A percentile compares a stretch with the other conserved stretches of the same genome.
These are phyloP conservation scores for Colletotrichum chlorophyti DNA, from an alignment of 2,329 filamentous ascomycete genomes.

Conservation along the genomic window DNA sequence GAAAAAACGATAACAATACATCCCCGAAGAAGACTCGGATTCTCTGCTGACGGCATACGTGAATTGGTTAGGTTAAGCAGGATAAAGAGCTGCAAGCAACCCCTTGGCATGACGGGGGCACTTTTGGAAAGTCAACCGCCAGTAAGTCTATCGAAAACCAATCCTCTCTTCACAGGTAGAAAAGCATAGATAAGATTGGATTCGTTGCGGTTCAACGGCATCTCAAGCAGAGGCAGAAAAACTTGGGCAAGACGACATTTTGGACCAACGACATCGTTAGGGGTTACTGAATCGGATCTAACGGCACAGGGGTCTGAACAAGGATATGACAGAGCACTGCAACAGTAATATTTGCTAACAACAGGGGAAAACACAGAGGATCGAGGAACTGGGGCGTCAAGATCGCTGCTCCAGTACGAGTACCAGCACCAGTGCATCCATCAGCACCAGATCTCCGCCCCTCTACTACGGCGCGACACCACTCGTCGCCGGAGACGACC, in stretches of 20 bases:
- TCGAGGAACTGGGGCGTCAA: conserved; percentile 25
- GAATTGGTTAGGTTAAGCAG: conserved; percentile 31
- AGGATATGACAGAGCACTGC: conserved; percentile 4
- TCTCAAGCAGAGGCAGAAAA: neutral
- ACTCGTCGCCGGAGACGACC: conserved; percentile 44
- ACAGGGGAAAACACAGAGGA: conserved; percentile 21
- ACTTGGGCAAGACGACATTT: neutral
- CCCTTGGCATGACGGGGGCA: conserved; percentile 39
- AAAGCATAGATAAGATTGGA: neutral
- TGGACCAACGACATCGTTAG: too few species aligned
- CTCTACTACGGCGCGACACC: conserved; percentile 39
- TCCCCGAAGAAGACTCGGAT: neutral
- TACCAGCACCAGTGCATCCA: conserved; percentile 32
- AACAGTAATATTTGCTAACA: conserved; percentile 16
- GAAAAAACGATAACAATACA: neutral
- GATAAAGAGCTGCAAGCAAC: conserved; percentile 23
- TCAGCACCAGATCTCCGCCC: conserved; percentile 36
- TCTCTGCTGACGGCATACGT: conserved; percentile 32
- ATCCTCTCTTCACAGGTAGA: neutral
- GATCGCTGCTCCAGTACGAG: conserved; percentile 24
- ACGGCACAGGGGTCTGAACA: neutral
- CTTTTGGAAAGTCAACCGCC: conserved; percentile 31
- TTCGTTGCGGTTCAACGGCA: neutral
- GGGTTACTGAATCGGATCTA: too few species aligned
- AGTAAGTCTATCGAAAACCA: conserved; percentile 14